Evolutionary conservation across 2,329 filamentous ascomycete species (phyloP), one percentile per base, ranked within the genome.

Genomic region (Calonectria fujianensis): DNA sequence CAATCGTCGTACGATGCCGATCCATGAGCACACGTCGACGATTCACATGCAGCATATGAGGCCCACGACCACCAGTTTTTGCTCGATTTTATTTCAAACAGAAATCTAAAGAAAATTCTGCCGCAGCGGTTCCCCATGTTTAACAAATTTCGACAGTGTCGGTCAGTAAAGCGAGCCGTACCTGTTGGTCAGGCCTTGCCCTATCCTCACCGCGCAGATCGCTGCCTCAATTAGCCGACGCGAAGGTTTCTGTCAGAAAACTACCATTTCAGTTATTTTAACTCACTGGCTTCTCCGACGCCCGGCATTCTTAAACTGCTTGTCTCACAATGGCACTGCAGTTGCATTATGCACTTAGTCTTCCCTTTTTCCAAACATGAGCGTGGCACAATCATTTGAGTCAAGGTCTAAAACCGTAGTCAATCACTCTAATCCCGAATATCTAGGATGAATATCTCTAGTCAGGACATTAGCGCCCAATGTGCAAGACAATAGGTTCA

Each of bases 1-100:
- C 57, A 63, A 27, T 37, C n/a, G 57, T 63, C 57, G 57, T 63
- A 63, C 57, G 57, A 63, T 63, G 57, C 57, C 57, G 57, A 63
- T 63, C 57, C 57, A 41, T 39, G 57, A 63, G n/a, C 57, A 63
- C 57, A 63, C 37, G 37, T 63, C 57, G 18, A 24, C 32, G 35
- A 20, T 18, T 63, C 57, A 63, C 57, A 41, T 29, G 37, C n/a
- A 63, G 39, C 57, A 63, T 63, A 16, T 29, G 27, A 39, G 35
- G 57, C 57, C 57, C 57, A 63, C 37, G 57, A 39, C 57, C 18
- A 27, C 13, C n/a, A 39, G 27, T 20, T 41, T 63, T 63, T 63
- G 24, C 57, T 41, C 37, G 27, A 20, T 41, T 41, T 63, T 24
- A 27, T 31, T 41, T 31, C 35, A 61, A 2, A 54, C 13, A 32